Evolutionary conservation across 2,329 filamentous ascomycete species (phyloP), one percentile per base, ranked within the genome.

Genomic region (Sclerotinia minor): DNA sequence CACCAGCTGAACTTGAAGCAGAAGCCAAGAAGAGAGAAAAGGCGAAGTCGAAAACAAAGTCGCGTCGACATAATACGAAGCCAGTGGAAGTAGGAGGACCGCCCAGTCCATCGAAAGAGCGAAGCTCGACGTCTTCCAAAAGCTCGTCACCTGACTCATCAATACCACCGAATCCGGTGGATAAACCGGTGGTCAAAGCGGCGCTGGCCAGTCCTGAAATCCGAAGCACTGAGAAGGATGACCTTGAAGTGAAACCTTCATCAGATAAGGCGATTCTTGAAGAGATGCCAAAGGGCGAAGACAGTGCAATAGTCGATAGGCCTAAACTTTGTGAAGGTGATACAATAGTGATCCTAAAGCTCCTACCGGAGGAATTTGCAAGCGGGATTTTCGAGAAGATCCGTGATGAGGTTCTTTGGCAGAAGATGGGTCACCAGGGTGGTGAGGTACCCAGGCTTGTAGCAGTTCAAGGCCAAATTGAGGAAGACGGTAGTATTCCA

Each of bases 401-500:
- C 21, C 87, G 87, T 64, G 80, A 85, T 19, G 94, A 98, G 77
- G 88, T 97, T 0, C 81, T 84, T 72, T 99, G 94, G 93, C 89
- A 94, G 76, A 90, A 86, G 71, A 98, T 99, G 95, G 89, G 89
- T 54, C 95, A 98, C 73, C 90, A 94, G 72, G 92, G 92, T 45
- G 94, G 95, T 35, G 90, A 95, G 74, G 95, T 98, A 0, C 95
- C 95, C 54, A 88, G 95, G 49, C 85, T 97, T 2, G 92, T 98
- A 8, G 93, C 92, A 60, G 93, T 96, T 26, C 94, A 98, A 77
- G 95, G 94, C 4, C 81, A 85, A 21, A 81, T 93, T 41, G 83
- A 82, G 50, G 76, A 82, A 0, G 88, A 94, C 74, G 92, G 91
- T 24, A 89, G 83, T 71, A 89, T 91, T 77, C 95, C 95, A 29